A percentile compares a stretch with the other conserved stretches of the same genome.
Evolutionary conservation across 441 rosid species (phyloP).

Genomic region (Gossypium schwendimanii): DNA sequence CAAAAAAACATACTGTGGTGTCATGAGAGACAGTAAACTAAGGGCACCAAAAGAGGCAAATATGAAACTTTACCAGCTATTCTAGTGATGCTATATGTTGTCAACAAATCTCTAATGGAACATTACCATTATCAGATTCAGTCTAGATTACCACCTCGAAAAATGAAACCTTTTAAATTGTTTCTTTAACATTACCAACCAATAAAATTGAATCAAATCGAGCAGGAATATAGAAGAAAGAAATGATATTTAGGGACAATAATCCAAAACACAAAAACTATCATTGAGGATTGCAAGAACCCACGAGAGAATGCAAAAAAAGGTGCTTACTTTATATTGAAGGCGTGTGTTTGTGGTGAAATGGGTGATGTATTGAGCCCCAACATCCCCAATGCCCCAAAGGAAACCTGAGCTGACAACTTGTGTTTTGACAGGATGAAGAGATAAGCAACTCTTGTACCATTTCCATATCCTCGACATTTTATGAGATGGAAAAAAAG

Average conservation of each 20-base stretch:
- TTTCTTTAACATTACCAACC: background rate
- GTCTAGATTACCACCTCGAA: background rate
- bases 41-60: background rate
- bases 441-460: constrained; percentile 67
- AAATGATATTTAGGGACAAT: background rate
- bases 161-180: background rate
- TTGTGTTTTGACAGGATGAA: constrained; percentile 82
- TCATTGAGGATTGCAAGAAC: background rate
- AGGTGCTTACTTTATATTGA: constrained; percentile 28
- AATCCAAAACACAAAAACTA: background rate
- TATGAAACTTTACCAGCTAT: background rate
- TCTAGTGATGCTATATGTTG: background rate
- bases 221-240: background rate
- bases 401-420: constrained; percentile 80
- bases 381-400: constrained; percentile 86
- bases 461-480: constrained; percentile 84
- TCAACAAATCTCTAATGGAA: background rate
- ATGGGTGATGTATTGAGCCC: constrained; percentile 87
- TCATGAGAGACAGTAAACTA: background rate
- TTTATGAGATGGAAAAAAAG: background rate
- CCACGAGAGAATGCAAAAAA: background rate
- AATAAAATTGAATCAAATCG: background rate
- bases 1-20: too few species aligned
- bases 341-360: constrained; percentile 53
- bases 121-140: background rate